phyloP scores from a whole-genome alignment of 176 grass and related monocot species.

The Alopecurus myosuroides region DNA sequence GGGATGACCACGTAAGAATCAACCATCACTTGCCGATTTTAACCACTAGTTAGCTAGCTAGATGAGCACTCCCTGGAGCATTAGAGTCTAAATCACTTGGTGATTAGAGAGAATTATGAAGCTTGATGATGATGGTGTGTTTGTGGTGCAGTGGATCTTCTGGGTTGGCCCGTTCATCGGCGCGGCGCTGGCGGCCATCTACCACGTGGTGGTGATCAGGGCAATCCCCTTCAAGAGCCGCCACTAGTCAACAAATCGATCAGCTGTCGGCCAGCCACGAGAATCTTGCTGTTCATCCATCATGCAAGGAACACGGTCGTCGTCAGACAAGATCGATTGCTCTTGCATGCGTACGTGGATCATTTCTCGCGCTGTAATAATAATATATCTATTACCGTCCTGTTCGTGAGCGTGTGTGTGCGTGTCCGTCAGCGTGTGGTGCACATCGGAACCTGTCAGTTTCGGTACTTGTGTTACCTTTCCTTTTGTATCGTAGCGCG shows the following conservation, averaged over 20 bases:
- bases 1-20: conserved; percentile 65
- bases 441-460: background rate
- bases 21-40: background rate
- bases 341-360: background rate
- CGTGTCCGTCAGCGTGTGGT: background rate
- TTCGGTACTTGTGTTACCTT: background rate
- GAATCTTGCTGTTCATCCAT: too few relatives aligned
- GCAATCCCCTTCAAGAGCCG: conserved; percentile 95
- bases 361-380: background rate
- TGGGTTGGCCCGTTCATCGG: conserved; percentile 94
- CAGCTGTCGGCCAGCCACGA: background rate
- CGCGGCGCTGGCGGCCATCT: conserved; percentile 85
- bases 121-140: background rate
- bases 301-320: too few relatives aligned
- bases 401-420: background rate
- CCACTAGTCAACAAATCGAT: background rate
- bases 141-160: conserved; percentile 80
- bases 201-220: conserved; percentile 84
- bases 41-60: background rate
- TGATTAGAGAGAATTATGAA: background rate
- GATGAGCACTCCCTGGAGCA: too few relatives aligned
- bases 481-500: background rate
- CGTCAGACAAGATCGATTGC: background rate
- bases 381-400: background rate
- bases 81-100: too few relatives aligned